Percentiles rank a stretch among this genome's conserved stretches.
phyloP scores from a whole-genome alignment of 352 stramenopile genomes.

The Thraustochytrium sp. region DNA sequence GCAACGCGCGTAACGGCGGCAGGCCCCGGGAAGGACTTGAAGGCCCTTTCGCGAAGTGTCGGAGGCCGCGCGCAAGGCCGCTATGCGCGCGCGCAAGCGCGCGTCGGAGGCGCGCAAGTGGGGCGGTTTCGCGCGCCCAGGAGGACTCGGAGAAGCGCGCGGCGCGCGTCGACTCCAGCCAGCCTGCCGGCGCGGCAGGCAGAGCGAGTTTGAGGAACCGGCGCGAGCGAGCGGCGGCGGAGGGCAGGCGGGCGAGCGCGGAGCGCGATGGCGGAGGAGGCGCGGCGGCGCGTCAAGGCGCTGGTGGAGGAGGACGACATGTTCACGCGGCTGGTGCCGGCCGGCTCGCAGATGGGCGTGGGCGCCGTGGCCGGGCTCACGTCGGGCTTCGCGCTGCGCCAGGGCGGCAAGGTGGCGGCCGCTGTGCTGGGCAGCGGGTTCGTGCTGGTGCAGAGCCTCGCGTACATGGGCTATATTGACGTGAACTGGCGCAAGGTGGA shows the following conservation, averaged over 20 bases:
- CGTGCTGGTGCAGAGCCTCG: conserved; percentile 57
- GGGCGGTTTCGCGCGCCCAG: too few relatives aligned
- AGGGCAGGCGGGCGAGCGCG: background rate
- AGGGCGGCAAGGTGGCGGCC: conserved; percentile 68
- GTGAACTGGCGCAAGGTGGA: conserved; percentile 81
- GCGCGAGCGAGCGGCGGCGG: background rate
- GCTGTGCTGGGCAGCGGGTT: conserved; percentile 69
- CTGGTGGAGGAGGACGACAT: conserved; percentile 13
- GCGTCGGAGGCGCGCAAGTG: too few relatives aligned
- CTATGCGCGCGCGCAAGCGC: too few relatives aligned
- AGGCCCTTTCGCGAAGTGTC: too few relatives aligned
- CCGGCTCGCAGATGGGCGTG: conserved; percentile 53
- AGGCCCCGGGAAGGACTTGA: too few relatives aligned
- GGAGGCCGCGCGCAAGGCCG: too few relatives aligned
- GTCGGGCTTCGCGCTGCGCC: conserved; percentile 72
- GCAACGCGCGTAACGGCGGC: too few relatives aligned
- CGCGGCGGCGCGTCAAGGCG: too few relatives aligned
- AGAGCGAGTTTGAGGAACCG: background rate
- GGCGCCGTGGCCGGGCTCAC: conserved; percentile 66
- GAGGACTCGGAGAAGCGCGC: too few relatives aligned
- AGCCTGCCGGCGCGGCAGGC: too few relatives aligned
- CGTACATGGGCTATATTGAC: conserved; percentile 75
- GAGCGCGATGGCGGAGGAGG: background rate
- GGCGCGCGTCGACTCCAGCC: too few relatives aligned
- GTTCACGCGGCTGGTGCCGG: background rate